Evolutionary conservation across 768 basidiomycete species (phyloP).

Genomic region (Rhodocollybia butyracea): DNA sequence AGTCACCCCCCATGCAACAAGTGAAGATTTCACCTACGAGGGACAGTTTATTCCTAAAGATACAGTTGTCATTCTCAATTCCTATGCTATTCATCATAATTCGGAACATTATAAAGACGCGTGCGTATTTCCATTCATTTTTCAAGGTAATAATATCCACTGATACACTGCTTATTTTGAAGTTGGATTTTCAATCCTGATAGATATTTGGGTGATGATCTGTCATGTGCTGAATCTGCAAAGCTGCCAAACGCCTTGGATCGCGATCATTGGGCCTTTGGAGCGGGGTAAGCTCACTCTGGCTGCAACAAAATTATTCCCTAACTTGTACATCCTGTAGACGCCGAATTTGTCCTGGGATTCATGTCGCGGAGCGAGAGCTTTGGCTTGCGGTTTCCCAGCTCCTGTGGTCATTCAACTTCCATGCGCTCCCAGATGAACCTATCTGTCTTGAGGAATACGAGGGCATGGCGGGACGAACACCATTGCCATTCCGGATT

Average conservation of each 20-base stretch:
- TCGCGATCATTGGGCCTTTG: constrained; percentile 35
- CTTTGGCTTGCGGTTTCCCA: constrained; percentile 33
- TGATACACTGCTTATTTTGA: neutral
- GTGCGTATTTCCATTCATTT: constrained; percentile 17
- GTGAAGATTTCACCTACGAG: constrained; percentile 27
- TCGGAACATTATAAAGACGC: constrained; percentile 28
- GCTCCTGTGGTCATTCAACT: constrained; percentile 30
- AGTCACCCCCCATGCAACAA: constrained; percentile 22
- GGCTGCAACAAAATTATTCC: neutral
- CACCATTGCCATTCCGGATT: constrained; percentile 26
- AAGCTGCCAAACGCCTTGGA: constrained; percentile 24
- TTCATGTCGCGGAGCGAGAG: constrained; percentile 30
- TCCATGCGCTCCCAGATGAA: constrained; percentile 23
- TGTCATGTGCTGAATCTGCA: constrained; percentile 26
- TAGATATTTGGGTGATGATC: constrained; percentile 27
- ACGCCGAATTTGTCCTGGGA: constrained; percentile 29
- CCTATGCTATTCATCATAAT: constrained; percentile 21
- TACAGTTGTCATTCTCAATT: constrained; percentile 25
- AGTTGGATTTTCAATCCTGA: constrained; percentile 28
- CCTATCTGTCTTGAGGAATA: constrained; percentile 31
- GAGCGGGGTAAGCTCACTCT: constrained; percentile 26
- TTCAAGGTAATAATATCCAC: neutral
- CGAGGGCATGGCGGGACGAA: constrained; percentile 29
- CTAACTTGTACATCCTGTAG: constrained; percentile 6
- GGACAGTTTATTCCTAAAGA: constrained; percentile 28